Conservation (phyloP, 352 stramenopile genomes). For the Pythium graminicola region DNA sequence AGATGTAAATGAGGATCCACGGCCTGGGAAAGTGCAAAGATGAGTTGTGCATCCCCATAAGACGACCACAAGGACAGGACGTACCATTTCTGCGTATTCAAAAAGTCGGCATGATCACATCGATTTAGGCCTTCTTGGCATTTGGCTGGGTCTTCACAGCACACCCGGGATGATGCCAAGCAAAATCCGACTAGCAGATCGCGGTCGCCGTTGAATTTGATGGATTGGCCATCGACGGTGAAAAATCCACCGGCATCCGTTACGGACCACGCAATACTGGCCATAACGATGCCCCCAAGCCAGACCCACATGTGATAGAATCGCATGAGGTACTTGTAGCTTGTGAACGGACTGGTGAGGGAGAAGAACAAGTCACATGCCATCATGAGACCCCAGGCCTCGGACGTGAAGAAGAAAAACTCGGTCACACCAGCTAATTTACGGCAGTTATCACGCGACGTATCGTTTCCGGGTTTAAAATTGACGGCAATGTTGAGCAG, state of each 20-base stretch:
- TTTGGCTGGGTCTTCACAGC: constrained; percentile 45
- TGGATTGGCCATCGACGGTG: constrained; percentile 71
- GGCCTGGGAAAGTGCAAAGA: constrained; percentile 33
- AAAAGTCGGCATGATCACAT: constrained; percentile 55
- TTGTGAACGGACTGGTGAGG: constrained; percentile 84
- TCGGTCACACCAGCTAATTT: constrained; percentile 78
- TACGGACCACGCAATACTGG: constrained; percentile 64
- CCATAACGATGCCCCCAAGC: constrained; percentile 77
- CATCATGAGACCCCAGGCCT: constrained; percentile 86
- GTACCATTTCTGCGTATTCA: constrained; percentile 76
- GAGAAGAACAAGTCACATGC: constrained; percentile 85
- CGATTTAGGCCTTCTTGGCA: constrained; percentile 32
- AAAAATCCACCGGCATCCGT: constrained; percentile 74
- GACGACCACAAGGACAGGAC: not conserved
- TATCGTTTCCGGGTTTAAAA: constrained; percentile 55
- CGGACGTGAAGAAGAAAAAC: constrained; percentile 87
- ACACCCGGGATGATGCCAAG: constrained; percentile 74
- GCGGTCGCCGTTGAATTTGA: constrained; percentile 66
- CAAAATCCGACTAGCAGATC: constrained; percentile 76
- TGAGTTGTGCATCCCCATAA: not conserved
- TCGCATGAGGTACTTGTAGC: constrained; percentile 86
- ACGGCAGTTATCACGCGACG: constrained; percentile 43
- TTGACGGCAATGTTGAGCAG: constrained; percentile 78
- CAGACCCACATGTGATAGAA: constrained; percentile 86
- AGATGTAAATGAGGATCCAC: constrained; percentile 84